Percentiles rank a stretch among this genome's conserved stretches.
These are phyloP conservation scores for Cymodocea nodosa DNA, from an alignment of 116 monocot genomes.

Conservation along the genomic window DNA sequence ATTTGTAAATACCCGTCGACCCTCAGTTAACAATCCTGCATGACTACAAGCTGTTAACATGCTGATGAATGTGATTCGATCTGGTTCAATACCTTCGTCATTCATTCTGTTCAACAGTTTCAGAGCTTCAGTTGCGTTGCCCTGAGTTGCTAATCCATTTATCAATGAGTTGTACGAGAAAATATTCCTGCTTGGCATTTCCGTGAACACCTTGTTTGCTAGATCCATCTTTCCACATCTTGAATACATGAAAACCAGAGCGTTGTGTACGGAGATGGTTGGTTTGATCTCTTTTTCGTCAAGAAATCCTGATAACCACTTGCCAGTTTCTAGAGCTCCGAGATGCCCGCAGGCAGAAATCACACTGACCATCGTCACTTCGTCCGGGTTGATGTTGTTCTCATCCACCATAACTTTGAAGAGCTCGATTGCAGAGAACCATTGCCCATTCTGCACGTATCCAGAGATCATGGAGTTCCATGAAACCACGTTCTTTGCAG, in stretches of 20 bases:
- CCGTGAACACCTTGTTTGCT: constrained; percentile 19
- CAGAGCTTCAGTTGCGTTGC: constrained; percentile 12
- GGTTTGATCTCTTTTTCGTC: constrained; percentile 7
- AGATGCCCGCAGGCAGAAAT: constrained; percentile 35
- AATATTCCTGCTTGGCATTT: constrained; percentile 17
- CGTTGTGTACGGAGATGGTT: constrained; percentile 17
- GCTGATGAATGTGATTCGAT: constrained; percentile 21
- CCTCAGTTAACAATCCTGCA: constrained; percentile 15
- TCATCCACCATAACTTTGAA: constrained; percentile 16
- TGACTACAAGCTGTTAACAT: constrained; percentile 29
- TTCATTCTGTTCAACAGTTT: constrained; percentile 18
- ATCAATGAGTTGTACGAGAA: constrained; percentile 31
- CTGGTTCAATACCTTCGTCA: constrained; percentile 12
- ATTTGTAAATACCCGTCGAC: constrained; percentile 7
- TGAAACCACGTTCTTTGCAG: constrained; percentile 21
- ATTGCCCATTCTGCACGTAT: constrained; percentile 22
- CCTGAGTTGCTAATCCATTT: constrained; percentile 23
- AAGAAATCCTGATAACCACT: constrained; percentile 10
- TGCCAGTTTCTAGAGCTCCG: constrained; percentile 22
- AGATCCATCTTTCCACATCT: constrained; percentile 26
- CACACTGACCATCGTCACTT: constrained; percentile 23
- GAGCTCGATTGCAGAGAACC: constrained; percentile 13
- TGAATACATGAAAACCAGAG: constrained; percentile 30
- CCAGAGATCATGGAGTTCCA: constrained; percentile 45
- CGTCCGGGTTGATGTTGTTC: constrained; percentile 18